A percentile compares a stretch with the other conserved stretches of the same genome.
These are phyloP conservation scores for Metschnikowia shivogae DNA, from an alignment of 805 yeast species.

Conservation along the genomic window DNA sequence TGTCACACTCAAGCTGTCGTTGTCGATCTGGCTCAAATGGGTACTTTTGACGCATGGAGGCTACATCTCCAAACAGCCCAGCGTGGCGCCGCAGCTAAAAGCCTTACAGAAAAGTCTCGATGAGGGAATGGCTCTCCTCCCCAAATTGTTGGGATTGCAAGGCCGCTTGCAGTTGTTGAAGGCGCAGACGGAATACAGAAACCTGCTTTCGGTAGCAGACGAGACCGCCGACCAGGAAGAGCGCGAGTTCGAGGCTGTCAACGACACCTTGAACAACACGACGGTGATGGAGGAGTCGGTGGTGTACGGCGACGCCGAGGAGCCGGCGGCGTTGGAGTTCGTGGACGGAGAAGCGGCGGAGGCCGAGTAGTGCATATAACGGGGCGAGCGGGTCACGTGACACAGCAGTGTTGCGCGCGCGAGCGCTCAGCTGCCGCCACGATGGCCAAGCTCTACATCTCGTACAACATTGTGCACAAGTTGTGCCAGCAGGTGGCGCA, in stretches of 20 bases:
- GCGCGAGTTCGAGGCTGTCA: conserved; percentile 14
- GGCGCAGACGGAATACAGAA: conserved; percentile 70
- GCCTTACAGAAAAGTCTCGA: conserved; percentile 54
- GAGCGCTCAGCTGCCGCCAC: not conserved
- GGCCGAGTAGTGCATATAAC: conserved; percentile 33
- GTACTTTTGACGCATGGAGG: conserved; percentile 67
- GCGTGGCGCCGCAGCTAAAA: conserved; percentile 52
- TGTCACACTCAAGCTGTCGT: conserved; percentile 24
- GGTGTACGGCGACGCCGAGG: conserved; percentile 17
- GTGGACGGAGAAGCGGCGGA: conserved; percentile 6
- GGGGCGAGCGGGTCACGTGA: no score
- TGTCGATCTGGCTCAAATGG: conserved; percentile 77
- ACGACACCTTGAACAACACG: conserved; percentile 20
- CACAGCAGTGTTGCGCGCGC: no score
- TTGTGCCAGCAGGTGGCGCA: conserved; percentile 59
- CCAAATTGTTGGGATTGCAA: conserved; percentile 71
- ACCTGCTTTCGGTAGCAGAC: conserved; percentile 17
- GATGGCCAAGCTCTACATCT: conserved; percentile 49
- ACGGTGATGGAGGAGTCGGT: conserved; percentile 27
- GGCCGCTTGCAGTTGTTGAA: conserved; percentile 78
- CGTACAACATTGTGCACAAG: conserved; percentile 79
- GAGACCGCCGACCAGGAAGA: conserved; percentile 16
- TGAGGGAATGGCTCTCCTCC: conserved; percentile 54
- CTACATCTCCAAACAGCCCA: conserved; percentile 48
- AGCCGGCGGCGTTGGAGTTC: not conserved